These are phyloP conservation scores for Dendrobium huoshanense DNA, from an alignment of 106 monocot species.

Conservation along the genomic window DNA sequence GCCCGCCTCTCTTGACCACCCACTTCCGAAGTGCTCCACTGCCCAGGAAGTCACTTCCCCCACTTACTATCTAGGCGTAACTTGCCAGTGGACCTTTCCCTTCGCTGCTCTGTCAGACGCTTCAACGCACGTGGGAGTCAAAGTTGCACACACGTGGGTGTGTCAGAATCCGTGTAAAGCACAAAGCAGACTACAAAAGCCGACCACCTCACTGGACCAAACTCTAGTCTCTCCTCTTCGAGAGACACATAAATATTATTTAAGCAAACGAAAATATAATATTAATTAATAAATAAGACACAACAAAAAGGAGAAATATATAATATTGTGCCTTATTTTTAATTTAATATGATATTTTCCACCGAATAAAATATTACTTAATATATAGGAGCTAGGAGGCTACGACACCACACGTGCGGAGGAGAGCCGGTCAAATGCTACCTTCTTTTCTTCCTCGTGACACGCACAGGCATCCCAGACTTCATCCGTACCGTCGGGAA, in stretches of 20 bases:
- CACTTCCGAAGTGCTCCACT: not conserved
- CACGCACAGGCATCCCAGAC: constrained; percentile 46
- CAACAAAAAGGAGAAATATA: no score
- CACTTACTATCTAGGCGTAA: not conserved
- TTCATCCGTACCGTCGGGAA: constrained; percentile 75
- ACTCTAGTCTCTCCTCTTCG: no score
- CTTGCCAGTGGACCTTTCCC: not conserved
- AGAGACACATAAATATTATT: no score
- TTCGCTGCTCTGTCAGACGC: not conserved
- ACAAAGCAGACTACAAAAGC: not conserved
- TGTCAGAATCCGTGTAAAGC: not conserved
- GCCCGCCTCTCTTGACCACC: not conserved
- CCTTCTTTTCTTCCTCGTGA: constrained; percentile 24
- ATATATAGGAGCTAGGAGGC: not conserved
- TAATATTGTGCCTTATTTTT: no score
- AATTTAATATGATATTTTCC: no score
- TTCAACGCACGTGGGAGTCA: not conserved
- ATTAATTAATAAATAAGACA: no score
- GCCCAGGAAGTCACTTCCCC: not conserved
- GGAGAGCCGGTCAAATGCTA: not conserved
- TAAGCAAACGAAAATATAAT: no score
- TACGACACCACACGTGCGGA: not conserved
- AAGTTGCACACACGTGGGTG: not conserved
- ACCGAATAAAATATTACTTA: no score
- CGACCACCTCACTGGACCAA: not conserved